Evolutionary conservation across 352 stramenopile genomes (phyloP).

Genomic region (Phytophthora foliorum): DNA sequence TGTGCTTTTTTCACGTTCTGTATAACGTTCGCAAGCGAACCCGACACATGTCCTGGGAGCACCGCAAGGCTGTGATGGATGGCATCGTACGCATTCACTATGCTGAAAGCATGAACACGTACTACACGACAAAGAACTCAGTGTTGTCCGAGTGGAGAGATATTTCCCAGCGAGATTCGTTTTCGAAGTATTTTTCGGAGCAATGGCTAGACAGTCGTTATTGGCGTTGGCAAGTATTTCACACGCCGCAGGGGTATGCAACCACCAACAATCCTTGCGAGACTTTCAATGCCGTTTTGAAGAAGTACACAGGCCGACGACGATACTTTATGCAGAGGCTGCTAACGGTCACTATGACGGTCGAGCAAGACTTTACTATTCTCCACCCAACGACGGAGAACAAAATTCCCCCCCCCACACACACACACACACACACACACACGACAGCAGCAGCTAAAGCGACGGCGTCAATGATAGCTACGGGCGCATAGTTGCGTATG

Average conservation of each 20-base stretch:
- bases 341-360: constrained; percentile 1
- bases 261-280: no score
- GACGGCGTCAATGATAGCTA: constrained; percentile 2
- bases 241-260: constrained; percentile 6
- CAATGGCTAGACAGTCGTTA: constrained; percentile 21
- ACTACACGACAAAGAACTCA: constrained; percentile 4
- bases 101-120: constrained; percentile 3
- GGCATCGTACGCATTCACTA: constrained; percentile 17
- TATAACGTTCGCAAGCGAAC: constrained; percentile 16
- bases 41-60: not conserved
- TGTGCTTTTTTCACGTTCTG: not conserved
- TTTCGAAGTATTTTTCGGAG: not conserved
- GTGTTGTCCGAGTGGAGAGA: not conserved
- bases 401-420: not conserved
- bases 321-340: constrained; percentile 21
- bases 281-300: no score
- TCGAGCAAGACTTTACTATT: not conserved
- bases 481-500: not conserved
- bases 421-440: no score
- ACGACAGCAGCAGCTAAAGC: constrained; percentile 2
- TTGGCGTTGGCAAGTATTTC: constrained; percentile 25
- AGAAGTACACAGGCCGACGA: constrained; percentile 14
- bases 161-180: not conserved
- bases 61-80: not conserved
- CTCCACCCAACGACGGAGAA: not conserved